Evolutionary conservation across 2,329 filamentous ascomycete species (phyloP), one percentile per base, ranked within the genome.

Genomic region (Colletotrichum eremochloae): DNA sequence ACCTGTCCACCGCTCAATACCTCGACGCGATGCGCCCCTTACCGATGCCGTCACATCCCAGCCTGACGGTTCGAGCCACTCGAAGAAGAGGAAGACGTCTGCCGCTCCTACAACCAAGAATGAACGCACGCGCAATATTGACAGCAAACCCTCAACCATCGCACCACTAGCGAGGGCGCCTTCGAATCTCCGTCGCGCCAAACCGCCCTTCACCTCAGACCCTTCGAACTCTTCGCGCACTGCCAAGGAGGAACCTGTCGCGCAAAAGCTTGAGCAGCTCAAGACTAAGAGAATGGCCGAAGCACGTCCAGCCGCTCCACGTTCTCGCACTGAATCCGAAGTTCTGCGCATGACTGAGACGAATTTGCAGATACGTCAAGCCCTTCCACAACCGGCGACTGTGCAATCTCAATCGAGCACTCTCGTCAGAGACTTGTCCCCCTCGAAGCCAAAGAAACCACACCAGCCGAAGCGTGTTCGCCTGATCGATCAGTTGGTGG

Each of bases 401-500:
- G 14, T 60, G 33, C 38, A 46, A 38, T n/a, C n/a, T 14, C 42
- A 42, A 53, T 12, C 29, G 12, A 64, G 31, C 50, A 50, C 52
- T 12, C 11, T 24, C 3, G 40, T 46, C 8, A 58, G 33, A 20
- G 53, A 58, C 18, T n/a, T 15, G 15, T 42, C 46, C 31, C n/a
- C 12, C 12, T 31, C 66, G n/a, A 72, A 48, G 44, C 68, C 38
- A 31, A 71, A 60, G 50, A 61, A 42, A 53, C 33, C 15, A 20
- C 44, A n/a, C 31, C 44, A 48, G 48, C 31, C 60, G 29, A 68
- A 56, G 44, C 68, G 66, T 29, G 52, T 73, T 12, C 72, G 74
- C 36, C 61, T 75, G 24, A 75, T 75, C 33, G 74, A 75, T n/a
- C 74, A 72, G 57, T 36, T 75, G 15, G 72, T 53, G 24, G 72